Base-by-base conservation (phyloP, 1,284 basidiomycete species). In the Austroboletus niveus region DNA sequence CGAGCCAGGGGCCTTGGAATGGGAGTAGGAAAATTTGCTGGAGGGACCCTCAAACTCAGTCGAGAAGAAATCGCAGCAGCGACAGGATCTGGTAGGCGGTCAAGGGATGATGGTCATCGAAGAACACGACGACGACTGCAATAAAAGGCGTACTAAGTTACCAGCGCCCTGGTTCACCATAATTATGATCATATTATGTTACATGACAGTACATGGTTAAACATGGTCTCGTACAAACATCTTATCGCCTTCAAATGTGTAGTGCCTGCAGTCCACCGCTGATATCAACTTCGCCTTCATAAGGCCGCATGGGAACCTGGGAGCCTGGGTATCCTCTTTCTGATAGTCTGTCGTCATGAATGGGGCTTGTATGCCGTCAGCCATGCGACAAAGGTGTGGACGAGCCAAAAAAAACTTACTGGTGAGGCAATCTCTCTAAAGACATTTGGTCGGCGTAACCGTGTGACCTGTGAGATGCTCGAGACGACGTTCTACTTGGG, bases 11-110 rank as follows among this genome's bases (percentile, higher is more conserved):
- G 89, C 4, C 65, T 92, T 34, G 74, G 75, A 54, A 84, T 89
- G 82, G 89, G 89, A 2, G 75, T 92, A n/a, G 89, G 89, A 7
- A 85, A 75, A 54, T 91, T 88, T 64, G 76, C 72, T 50, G 78
- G 78, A 38, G 89, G 89, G 12, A 75, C 81, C 22, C 72, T 92
- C 51, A 81, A 77, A 54, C 76, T 92, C 15, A 80, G 77, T 53
- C 74, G 68, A 58, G 73, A 78, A 27, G 89, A 92, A 29, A 78
- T 91, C 30, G 69, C 59, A 35, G 67, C 72, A 5, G 73, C 74
- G 51, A 66, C 75, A 50, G 68, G 76, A 56, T 49, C 52, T 20
- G 48, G 48, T 11, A 57, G 51, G 36, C 55, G 53, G 34, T 36
- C 22, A 39, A 35, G 39, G 27, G 30, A 49, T 22, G 49, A 56